Conservation (phyloP, 495 filamentous ascomycete genomes). For the Xylaria sp. region DNA sequence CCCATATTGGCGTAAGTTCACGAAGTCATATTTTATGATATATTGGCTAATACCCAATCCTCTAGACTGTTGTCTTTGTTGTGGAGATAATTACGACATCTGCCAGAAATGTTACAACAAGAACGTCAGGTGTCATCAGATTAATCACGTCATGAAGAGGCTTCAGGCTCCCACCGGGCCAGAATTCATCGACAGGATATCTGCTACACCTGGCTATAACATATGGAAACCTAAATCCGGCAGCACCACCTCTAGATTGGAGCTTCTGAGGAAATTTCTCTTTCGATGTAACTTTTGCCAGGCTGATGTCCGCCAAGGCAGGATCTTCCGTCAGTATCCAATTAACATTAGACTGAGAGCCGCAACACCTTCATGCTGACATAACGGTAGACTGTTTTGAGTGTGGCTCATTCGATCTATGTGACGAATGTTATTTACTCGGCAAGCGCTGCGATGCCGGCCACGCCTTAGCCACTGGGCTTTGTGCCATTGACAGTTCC, state of each 20-base stretch:
- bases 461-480: neutral
- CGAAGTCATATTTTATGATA: neutral
- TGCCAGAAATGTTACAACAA: neutral
- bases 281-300: neutral
- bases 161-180: neutral
- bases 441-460: neutral
- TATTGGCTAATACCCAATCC: neutral
- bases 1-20: neutral
- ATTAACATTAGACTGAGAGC: neutral
- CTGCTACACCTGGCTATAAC: neutral
- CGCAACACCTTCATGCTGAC: neutral
- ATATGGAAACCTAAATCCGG: neutral
- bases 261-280: neutral
- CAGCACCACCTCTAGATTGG: neutral
- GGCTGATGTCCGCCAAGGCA: neutral
- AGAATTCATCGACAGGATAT: neutral
- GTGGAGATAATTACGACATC: neutral
- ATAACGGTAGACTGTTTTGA: neutral
- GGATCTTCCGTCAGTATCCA: neutral
- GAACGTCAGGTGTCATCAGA: neutral
- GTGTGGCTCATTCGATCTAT: neutral
- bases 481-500: conserved; percentile 1
- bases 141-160: neutral
- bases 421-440: conserved; percentile 1
- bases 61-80: neutral